Conservation (phyloP, 2,329 filamentous ascomycete genomes). For the Grosmannia clavigera region DNA sequence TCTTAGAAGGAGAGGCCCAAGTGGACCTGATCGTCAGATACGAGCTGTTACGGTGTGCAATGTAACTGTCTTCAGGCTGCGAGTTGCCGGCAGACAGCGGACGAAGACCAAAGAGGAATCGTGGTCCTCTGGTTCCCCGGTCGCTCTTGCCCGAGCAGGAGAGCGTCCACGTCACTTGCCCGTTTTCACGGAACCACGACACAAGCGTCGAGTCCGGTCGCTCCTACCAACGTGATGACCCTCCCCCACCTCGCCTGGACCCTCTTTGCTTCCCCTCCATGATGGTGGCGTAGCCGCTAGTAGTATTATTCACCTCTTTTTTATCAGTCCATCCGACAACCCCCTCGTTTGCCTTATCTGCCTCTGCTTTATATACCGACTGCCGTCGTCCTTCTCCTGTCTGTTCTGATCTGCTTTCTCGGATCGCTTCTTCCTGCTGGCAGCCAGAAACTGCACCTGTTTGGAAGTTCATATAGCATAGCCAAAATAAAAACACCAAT, state of each 20-base stretch:
- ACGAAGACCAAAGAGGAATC: no score
- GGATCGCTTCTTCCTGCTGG: not conserved
- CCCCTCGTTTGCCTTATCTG: not conserved
- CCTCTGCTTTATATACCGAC: not conserved
- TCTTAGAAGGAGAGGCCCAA: not conserved
- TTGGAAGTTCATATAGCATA: conserved; percentile 8
- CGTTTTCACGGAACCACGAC: no score
- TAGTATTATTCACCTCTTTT: not conserved
- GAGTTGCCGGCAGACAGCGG: no score
- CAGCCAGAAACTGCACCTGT: not conserved
- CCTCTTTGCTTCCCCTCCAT: conserved; percentile 3
- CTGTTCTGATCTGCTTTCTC: not conserved
- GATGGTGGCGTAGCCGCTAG: not conserved
- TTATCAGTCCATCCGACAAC: not conserved
- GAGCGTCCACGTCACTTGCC: no score
- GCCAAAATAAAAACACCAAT: conserved; percentile 9
- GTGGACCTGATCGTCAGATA: not conserved
- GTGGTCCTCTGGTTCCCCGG: no score
- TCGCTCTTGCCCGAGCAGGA: no score
- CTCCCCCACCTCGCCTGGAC: conserved; percentile 3
- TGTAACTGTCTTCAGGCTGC: no score
- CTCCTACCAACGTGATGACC: not conserved
- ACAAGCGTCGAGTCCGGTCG: not conserved
- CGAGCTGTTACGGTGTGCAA: not conserved
- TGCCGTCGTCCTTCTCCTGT: not conserved